These are phyloP conservation scores for Phyllosticta capitalensis DNA, from an alignment of 2,329 filamentous ascomycete genomes.

Conservation along the genomic window DNA sequence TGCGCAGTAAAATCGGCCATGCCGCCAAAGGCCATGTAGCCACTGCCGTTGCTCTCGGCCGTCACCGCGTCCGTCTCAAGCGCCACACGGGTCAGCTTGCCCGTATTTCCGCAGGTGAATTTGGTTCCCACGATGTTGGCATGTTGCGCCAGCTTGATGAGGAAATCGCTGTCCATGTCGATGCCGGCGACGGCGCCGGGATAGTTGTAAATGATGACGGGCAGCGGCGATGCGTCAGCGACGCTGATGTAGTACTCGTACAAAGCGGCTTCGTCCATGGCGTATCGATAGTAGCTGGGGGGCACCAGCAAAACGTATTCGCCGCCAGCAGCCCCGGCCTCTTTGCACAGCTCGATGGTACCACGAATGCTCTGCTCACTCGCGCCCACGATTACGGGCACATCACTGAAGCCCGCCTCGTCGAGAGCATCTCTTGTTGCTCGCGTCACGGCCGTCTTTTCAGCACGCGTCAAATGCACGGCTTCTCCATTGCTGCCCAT, in stretches of 20 bases:
- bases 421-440: conserved; percentile 76
- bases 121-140: conserved; percentile 82
- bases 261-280: conserved; percentile 64
- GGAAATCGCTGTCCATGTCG: conserved; percentile 80
- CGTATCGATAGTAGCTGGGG: conserved; percentile 72
- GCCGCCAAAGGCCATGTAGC: conserved; percentile 78
- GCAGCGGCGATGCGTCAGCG: conserved; percentile 64
- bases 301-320: conserved; percentile 74
- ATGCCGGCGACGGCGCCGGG: conserved; percentile 78
- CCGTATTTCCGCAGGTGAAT: conserved; percentile 86
- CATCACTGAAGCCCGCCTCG: conserved; percentile 62
- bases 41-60: conserved; percentile 38
- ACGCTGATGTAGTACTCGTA: conserved; percentile 66
- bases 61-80: conserved; percentile 62
- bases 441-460: conserved; percentile 64
- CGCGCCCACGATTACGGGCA: conserved; percentile 75
- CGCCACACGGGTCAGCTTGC: conserved; percentile 78
- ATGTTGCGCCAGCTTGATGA: conserved; percentile 70
- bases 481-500: conserved; percentile 91
- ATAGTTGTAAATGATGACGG: conserved; percentile 86
- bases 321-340: conserved; percentile 58
- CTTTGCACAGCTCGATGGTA: conserved; percentile 64
- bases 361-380: conserved; percentile 73
- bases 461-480: conserved; percentile 68
- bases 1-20: conserved; percentile 83